Evolutionary conservation across 163 green algal genomes (phyloP).

Genomic region (Picocystis sp.): DNA sequence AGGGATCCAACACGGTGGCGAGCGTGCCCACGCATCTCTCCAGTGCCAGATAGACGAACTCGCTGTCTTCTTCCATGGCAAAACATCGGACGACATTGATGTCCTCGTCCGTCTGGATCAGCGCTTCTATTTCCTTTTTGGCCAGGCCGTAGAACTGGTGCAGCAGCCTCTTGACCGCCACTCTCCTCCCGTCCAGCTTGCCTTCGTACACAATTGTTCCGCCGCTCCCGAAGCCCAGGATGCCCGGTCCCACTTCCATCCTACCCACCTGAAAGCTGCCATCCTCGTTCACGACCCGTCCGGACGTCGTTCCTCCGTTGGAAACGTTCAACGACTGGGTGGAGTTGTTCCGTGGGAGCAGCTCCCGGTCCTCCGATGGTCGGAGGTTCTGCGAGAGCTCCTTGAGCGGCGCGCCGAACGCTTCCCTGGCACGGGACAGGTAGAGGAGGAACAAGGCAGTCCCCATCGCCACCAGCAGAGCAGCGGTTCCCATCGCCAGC

Average conservation of each 20-base stretch:
- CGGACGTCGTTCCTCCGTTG: no score
- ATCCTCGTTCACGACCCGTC: no score
- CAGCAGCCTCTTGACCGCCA: constrained; percentile 92
- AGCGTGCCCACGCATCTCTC: constrained; percentile 61
- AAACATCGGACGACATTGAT: constrained; percentile 85
- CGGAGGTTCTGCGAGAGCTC: no score
- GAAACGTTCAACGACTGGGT: no score
- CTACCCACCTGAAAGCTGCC: not conserved
- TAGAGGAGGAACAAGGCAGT: no score
- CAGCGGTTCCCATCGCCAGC: no score
- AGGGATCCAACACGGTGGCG: constrained; percentile 4
- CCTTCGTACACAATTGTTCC: constrained; percentile 90
- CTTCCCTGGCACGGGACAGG: no score
- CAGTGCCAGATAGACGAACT: constrained; percentile 94
- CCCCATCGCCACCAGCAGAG: no score
- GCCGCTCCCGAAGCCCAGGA: constrained; percentile 74
- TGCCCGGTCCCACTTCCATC: constrained; percentile 42
- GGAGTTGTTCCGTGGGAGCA: no score
- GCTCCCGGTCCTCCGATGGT: no score
- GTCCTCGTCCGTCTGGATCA: constrained; percentile 88
- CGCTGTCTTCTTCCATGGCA: constrained; percentile 84
- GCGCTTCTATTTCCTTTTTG: constrained; percentile 70
- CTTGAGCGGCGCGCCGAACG: no score
- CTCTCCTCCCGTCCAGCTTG: constrained; percentile 58
- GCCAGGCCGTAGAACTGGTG: constrained; percentile 74